Base-by-base conservation (phyloP, 2,329 filamentous ascomycete species). In the Mycosphaerella sp. region DNA sequence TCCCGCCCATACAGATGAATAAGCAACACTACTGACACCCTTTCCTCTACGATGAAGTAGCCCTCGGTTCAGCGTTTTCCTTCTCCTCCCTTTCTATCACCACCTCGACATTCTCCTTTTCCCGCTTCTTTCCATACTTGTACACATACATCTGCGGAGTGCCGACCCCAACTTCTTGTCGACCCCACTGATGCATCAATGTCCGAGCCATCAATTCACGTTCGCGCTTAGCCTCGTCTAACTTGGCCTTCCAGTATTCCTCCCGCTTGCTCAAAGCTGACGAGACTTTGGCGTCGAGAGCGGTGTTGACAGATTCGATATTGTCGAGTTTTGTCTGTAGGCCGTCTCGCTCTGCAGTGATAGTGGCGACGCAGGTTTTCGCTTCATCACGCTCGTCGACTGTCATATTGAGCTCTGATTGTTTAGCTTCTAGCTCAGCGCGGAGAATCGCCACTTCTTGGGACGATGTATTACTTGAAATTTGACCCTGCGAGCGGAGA, bases 121-220 rank as follows among this genome's bases (percentile, higher is more conserved):
- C 34, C 16, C 32, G 35, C 21, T 41, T 50, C n/a, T 30, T 45
- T 9, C 30, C 18, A 35, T 61, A 70, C 55, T 61, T 63, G 53
- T 70, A 71, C 28, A 53, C 56, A 46, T 65, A 70, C 51, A 49
- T 57, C 57, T 71, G 69, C 51, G 60, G 59, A 28, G 55, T 59
- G 6, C 56, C 60, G 14, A 59, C 56, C 0, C 68, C 69, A 16
- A 63, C 62, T 48, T 71, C 69, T 45, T 68, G 65, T 36, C 85
- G 80, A 62, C 94, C 88, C 90, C 90, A 95, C 57, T 89, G 86
- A 56, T 86, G 79, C 69, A 90, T 82, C 44, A 95, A 73, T 39
- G 84, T 80, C 44, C 66, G 66, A 4, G 58, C 62, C 63, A 69
- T 63, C 0, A 58, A 47, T 47, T 59, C 60, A 32, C 65, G 59